Conservation (phyloP, 768 basidiomycete species). For the Trametes sanguinea region DNA sequence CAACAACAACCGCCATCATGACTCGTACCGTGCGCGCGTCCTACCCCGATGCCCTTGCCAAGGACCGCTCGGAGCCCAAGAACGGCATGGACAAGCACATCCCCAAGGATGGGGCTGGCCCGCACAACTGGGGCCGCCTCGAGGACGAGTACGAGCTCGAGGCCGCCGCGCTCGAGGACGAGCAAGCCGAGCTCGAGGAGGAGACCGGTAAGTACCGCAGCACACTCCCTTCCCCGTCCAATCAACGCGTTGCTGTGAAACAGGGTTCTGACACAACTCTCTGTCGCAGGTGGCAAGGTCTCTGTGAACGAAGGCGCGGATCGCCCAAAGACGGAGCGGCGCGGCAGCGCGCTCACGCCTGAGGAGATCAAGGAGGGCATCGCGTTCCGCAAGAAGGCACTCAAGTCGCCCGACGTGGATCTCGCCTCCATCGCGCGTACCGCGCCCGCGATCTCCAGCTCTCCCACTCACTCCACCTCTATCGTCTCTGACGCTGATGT, state of each 20-base stretch:
- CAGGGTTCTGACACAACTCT: not conserved
- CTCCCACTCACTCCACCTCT: slow-evolving; percentile 34
- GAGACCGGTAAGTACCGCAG: slow-evolving; percentile 21
- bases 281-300: slow-evolving; percentile 1
- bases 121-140: slow-evolving; percentile 84
- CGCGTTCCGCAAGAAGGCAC: slow-evolving; percentile 70
- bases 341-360: slow-evolving; percentile 49
- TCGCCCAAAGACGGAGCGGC: slow-evolving; percentile 20
- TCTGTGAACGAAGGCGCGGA: slow-evolving; percentile 9
- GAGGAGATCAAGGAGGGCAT: slow-evolving; percentile 67
- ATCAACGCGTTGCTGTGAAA: not conserved
- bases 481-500: slow-evolving; percentile 35
- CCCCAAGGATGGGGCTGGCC: slow-evolving; percentile 79
- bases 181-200: slow-evolving; percentile 46
- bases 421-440: slow-evolving; percentile 82
- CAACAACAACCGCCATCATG: slow-evolving; percentile 45
- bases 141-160: slow-evolving; percentile 64
- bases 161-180: slow-evolving; percentile 58
- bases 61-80: slow-evolving; percentile 80
- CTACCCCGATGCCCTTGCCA: slow-evolving; percentile 68
- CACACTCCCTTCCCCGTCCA: not conserved
- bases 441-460: slow-evolving; percentile 67
- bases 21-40: slow-evolving; percentile 78
- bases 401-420: slow-evolving; percentile 59
- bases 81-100: slow-evolving; percentile 70